These are phyloP conservation scores for Trichoderma atrobrunneum DNA, from an alignment of 2,329 filamentous ascomycete species.

Conservation along the genomic window DNA sequence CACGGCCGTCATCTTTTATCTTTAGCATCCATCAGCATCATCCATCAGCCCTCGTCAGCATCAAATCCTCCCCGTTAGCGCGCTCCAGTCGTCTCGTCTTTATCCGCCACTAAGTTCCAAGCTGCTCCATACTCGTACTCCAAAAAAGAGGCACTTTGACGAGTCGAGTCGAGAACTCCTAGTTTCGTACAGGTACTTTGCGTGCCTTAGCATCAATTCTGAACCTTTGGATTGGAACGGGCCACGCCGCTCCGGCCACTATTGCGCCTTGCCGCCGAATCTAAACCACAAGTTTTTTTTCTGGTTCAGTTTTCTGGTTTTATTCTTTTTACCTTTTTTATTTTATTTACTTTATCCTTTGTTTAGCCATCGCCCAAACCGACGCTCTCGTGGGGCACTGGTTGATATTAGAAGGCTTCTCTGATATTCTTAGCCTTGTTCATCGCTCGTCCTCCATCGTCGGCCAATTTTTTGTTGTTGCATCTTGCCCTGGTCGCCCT, in stretches of 20 bases:
- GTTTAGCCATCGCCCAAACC: neutral
- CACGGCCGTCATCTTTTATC: neutral
- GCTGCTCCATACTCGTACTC: neutral
- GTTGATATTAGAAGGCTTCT: neutral
- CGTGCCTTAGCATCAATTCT: neutral
- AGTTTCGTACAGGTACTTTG: neutral
- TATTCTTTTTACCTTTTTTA: neutral
- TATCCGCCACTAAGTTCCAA: constrained; percentile 1
- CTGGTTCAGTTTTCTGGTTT: neutral
- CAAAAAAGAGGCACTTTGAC: neutral
- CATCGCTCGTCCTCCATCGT: neutral
- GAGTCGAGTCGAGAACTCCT: neutral
- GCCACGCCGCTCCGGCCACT: constrained; percentile 12
- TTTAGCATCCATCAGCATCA: neutral
- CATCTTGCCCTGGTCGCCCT: neutral
- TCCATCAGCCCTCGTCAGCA: neutral
- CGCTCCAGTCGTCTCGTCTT: neutral
- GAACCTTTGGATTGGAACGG: constrained; percentile 14
- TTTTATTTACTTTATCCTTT: neutral
- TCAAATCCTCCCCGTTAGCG: neutral
- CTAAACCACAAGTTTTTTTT: neutral
- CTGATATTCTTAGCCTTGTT: neutral
- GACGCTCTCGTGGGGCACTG: neutral
- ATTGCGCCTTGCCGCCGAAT: constrained; percentile 11
- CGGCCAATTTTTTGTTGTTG: neutral